Evolutionary conservation across 1,284 basidiomycete species (phyloP).

Genomic region (Sanghuangporus weigelae): DNA sequence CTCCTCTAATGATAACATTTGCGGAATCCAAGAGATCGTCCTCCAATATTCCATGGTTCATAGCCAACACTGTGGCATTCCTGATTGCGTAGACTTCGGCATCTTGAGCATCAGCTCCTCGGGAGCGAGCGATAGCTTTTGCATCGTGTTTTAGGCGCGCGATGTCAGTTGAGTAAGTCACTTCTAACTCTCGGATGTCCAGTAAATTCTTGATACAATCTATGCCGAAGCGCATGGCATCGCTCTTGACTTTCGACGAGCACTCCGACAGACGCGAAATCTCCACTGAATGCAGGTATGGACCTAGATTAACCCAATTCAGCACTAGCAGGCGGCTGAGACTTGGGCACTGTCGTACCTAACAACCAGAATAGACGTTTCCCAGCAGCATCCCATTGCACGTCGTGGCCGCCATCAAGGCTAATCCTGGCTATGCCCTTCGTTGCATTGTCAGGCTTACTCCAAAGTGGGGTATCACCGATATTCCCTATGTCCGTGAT

Average conservation of each 20-base stretch:
- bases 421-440: constrained; percentile 54
- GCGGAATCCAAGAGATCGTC: constrained; percentile 47
- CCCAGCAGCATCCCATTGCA: constrained; percentile 58
- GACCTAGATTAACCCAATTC: constrained; percentile 36
- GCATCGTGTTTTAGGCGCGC: constrained; percentile 51
- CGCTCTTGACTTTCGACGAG: constrained; percentile 38
- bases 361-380: constrained; percentile 65
- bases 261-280: constrained; percentile 47
- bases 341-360: constrained; percentile 35
- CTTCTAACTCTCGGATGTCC: constrained; percentile 48
- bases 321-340: background rate
- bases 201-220: constrained; percentile 49
- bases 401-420: constrained; percentile 65
- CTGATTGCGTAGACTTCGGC: constrained; percentile 49
- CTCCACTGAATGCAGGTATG: constrained; percentile 58
- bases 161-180: constrained; percentile 57
- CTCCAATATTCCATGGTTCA: constrained; percentile 42
- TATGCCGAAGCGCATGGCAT: constrained; percentile 51
- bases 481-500: constrained; percentile 31
- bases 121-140: constrained; percentile 19
- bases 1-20: constrained; percentile 45
- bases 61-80: constrained; percentile 64
- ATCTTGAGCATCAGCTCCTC: constrained; percentile 18
- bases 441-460: constrained; percentile 62
- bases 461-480: constrained; percentile 49